phyloP scores from a whole-genome alignment of 805 yeast genomes.

The Candida bentonensis region DNA sequence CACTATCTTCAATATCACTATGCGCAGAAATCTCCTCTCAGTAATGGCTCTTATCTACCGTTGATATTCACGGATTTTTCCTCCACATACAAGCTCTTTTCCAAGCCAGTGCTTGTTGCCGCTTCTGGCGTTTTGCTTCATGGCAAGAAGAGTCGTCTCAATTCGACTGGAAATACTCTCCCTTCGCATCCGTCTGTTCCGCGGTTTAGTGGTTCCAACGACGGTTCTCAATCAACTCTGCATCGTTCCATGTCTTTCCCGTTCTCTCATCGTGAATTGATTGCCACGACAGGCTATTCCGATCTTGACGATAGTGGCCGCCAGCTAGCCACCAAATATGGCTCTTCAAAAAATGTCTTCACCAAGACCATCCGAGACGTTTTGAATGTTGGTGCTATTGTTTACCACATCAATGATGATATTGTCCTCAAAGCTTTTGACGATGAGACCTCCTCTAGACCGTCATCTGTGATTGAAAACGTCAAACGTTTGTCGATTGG shows the following conservation, averaged over 20 bases:
- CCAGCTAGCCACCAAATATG: constrained; percentile 19
- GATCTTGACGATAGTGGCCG: constrained; percentile 30
- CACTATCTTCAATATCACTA: constrained; percentile 28
- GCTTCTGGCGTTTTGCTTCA: constrained; percentile 29
- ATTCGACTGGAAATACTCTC: constrained; percentile 4
- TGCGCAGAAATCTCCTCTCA: constrained; percentile 39
- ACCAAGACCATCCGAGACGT: constrained; percentile 47
- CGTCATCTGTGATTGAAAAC: constrained; percentile 34
- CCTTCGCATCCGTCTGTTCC: constrained; percentile 6
- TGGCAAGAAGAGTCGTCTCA: background rate
- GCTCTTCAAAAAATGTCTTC: constrained; percentile 30
- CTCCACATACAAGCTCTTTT: constrained; percentile 44
- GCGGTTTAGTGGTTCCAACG: background rate
- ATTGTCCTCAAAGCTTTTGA: constrained; percentile 44
- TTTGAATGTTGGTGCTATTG: constrained; percentile 44
- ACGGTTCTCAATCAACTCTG: constrained; percentile 3
- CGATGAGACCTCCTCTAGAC: constrained; percentile 27
- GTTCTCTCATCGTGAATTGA: constrained; percentile 13
- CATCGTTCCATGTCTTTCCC: constrained; percentile 25
- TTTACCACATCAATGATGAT: constrained; percentile 40
- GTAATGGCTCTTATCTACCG: constrained; percentile 51
- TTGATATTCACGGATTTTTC: constrained; percentile 45
- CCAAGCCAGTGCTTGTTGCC: constrained; percentile 36
- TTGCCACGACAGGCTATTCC: constrained; percentile 31
- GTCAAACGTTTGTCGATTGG: constrained; percentile 21